Conservation (phyloP, 2,329 filamentous ascomycete genomes). For the Clathrospora elynae region DNA sequence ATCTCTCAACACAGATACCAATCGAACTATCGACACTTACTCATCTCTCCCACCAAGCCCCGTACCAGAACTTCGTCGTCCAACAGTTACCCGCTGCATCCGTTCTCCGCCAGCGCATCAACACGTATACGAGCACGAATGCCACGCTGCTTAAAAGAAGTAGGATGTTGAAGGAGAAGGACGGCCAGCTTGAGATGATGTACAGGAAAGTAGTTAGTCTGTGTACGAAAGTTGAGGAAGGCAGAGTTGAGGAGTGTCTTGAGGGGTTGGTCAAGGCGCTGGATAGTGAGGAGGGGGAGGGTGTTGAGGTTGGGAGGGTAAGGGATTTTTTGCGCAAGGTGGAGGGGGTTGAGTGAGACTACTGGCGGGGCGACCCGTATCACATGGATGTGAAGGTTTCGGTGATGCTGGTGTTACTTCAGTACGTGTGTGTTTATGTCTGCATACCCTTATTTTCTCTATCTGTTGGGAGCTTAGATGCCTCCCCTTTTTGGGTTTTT, state of each 20-base stretch:
- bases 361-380: too few species aligned
- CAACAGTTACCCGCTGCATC: slow-evolving; percentile 28
- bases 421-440: too few species aligned
- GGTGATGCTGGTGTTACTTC: too few species aligned
- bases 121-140: slow-evolving; percentile 73
- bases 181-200: slow-evolving; percentile 82
- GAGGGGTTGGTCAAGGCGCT: slow-evolving; percentile 83
- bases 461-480: too few species aligned
- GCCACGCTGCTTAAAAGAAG: slow-evolving; percentile 70
- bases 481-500: too few species aligned
- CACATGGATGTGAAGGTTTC: too few species aligned
- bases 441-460: too few species aligned
- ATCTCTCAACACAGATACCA: slow-evolving; percentile 36
- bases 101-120: slow-evolving; percentile 67
- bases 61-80: slow-evolving; percentile 15
- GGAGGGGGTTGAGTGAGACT: slow-evolving; percentile 59
- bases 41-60: slow-evolving; percentile 38
- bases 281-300: slow-evolving; percentile 77
- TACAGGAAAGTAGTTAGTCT: slow-evolving; percentile 87
- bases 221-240: slow-evolving; percentile 79
- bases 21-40: slow-evolving; percentile 24
- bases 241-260: slow-evolving; percentile 78
- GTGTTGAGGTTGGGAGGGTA: slow-evolving; percentile 74
- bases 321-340: slow-evolving; percentile 80
- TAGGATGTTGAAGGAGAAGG: slow-evolving; percentile 73